Evolutionary conservation across 805 yeast genomes (phyloP), one percentile per base, ranked within the genome.

Genomic region (Teunomyces gatunensis): DNA sequence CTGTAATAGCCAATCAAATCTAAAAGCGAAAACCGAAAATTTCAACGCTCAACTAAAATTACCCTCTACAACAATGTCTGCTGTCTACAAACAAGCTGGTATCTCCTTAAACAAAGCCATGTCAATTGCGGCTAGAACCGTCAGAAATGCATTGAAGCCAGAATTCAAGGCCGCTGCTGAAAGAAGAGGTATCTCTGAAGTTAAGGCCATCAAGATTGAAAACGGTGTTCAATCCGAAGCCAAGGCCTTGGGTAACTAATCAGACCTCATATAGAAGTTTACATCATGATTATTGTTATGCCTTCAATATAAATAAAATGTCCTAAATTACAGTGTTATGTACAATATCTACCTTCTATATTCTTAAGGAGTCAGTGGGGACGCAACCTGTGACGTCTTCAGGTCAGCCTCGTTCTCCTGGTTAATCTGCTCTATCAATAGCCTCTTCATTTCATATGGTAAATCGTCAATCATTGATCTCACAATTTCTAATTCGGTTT

Each of bases 81-180:
- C 76, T 63, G 40, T 37, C 28, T 69, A 70, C 69, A 71, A 73
- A 63, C 77, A 73, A 73, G 77, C 77, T 46, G 77, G 77, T 50
- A 72, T 73, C 49, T 65, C 76, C 56, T 83, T 86, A 77, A 89
- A 88, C 86, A 87, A 85, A 70, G 92, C 92, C 74, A 79, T 91
- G 70, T 81, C 96, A 57, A 79, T 92, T 65, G 88, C 97, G 64
- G 96, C 97, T 64, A 83, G 83, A 68, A 81, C 96, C 53, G 81
- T 89, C 59, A 89, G 97, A 77, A 77, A 79, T 61, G 85, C 97
- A 45, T 81, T 92, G 68, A 92, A 92, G 78, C 83, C 90, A 55
- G 96, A 91, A 63, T 69, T 81, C 65, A 87, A 86, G 69, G 86
- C 81, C 54, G 79, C 76, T 52, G 86, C 85, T 56, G 80, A 82